Evolutionary conservation across 768 basidiomycete genomes (phyloP).

Genomic region (Amanita inopinata): DNA sequence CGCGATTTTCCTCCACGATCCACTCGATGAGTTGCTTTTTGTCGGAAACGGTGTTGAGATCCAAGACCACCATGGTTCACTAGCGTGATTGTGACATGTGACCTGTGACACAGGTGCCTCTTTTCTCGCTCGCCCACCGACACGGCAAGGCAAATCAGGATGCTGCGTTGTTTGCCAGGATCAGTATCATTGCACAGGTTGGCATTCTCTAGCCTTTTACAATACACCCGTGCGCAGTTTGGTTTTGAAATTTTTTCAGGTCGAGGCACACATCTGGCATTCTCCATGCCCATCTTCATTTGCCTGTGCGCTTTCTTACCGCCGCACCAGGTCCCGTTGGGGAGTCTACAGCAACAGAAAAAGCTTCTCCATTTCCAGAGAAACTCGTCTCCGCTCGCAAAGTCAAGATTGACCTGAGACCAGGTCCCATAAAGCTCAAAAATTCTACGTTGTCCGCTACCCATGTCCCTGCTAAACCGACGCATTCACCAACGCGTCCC

Average conservation of each 20-base stretch:
- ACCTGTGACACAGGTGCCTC: background rate
- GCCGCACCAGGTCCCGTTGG: slow-evolving; percentile 10
- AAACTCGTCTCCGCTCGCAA: slow-evolving; percentile 21
- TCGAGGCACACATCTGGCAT: background rate
- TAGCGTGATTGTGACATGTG: slow-evolving; percentile 1
- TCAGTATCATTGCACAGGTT: slow-evolving; percentile 13
- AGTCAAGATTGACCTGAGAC: slow-evolving; percentile 49
- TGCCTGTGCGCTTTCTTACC: slow-evolving; percentile 10
- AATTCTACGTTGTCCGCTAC: slow-evolving; percentile 17
- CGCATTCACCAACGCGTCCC: slow-evolving; percentile 18
- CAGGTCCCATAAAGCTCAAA: slow-evolving; percentile 46
- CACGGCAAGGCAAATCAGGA: background rate
- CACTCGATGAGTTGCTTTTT: background rate
- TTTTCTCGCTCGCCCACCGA: no score
- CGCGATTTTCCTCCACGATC: background rate
- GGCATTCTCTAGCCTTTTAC: background rate
- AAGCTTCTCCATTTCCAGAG: slow-evolving; percentile 6
- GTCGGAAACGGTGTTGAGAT: background rate
- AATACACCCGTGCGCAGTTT: no score
- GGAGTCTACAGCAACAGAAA: background rate
- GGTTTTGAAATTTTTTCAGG: no score
- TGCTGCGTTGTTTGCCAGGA: slow-evolving; percentile 14
- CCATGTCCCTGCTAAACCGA: slow-evolving; percentile 21
- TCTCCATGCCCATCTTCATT: background rate
- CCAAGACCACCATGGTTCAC: no score